These are phyloP conservation scores for Castanea crenata DNA, from an alignment of 306 rosid genomes.

Conservation along the genomic window DNA sequence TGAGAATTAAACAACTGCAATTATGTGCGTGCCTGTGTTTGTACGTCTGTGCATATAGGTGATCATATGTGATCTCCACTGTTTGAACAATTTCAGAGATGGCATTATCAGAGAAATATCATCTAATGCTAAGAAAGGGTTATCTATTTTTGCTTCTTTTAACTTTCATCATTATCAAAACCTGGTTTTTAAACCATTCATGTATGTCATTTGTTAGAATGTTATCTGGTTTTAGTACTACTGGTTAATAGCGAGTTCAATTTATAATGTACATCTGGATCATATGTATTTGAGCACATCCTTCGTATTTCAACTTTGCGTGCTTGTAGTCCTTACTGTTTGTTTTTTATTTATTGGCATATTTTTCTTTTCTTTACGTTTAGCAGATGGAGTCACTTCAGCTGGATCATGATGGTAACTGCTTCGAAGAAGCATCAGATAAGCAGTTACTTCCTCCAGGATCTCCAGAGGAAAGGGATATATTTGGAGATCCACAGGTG, in stretches of 20 bases:
- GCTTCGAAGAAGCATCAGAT: slow-evolving; percentile 31
- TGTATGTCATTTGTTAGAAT: neutral
- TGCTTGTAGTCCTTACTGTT: slow-evolving; percentile 19
- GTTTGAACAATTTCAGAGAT: neutral
- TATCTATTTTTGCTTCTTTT: too few species aligned
- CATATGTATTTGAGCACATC: slow-evolving; percentile 19
- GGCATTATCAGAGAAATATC: too few species aligned
- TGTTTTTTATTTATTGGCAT: slow-evolving; percentile 3
- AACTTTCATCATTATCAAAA: neutral
- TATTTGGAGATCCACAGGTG: slow-evolving; percentile 42
- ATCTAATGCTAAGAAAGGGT: too few species aligned
- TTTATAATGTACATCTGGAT: slow-evolving; percentile 9
- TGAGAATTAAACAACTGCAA: neutral
- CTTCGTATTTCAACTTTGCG: neutral
- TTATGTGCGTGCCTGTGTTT: neutral
- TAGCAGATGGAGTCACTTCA: slow-evolving; percentile 50
- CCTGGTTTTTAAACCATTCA: neutral
- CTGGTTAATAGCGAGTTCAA: neutral
- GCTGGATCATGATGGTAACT: slow-evolving; percentile 28
- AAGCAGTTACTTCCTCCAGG: slow-evolving; percentile 35
- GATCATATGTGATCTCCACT: neutral
- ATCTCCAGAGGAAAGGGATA: slow-evolving; percentile 40
- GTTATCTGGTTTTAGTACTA: neutral
- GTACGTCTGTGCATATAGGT: neutral
- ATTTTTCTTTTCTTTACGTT: slow-evolving; percentile 14